phyloP scores from a whole-genome alignment of 345 rosid genomes.

The Salix dunnii region DNA sequence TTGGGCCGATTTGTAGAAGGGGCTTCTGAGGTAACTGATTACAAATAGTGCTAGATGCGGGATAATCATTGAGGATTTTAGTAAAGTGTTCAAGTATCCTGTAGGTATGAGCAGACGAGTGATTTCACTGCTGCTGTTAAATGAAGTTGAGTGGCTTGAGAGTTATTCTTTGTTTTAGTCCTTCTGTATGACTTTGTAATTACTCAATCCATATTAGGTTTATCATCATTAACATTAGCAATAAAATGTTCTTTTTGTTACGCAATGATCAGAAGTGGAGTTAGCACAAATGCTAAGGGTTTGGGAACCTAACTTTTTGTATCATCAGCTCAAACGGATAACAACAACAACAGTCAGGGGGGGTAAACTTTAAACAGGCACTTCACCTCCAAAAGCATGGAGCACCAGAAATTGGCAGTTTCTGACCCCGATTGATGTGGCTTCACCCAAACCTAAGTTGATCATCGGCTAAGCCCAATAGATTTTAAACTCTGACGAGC shows the following conservation, averaged over 20 bases:
- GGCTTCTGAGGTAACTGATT: conserved; percentile 60
- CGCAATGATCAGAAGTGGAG: neutral
- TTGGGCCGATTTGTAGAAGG: conserved; percentile 83
- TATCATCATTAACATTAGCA: neutral
- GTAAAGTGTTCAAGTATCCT: neutral
- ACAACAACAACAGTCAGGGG: neutral
- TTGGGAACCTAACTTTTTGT: neutral
- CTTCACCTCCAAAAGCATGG: neutral
- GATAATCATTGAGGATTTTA: neutral
- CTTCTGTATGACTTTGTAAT: neutral
- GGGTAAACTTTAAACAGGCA: neutral
- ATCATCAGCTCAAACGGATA: neutral
- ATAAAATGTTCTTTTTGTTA: neutral
- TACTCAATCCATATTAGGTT: neutral
- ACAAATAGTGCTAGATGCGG: conserved; percentile 29
- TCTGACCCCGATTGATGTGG: neutral
- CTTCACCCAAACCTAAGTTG: neutral
- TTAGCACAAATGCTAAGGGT: neutral
- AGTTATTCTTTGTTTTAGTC: conserved; percentile 1
- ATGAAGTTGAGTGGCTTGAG: conserved; percentile 5
- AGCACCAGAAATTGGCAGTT: neutral
- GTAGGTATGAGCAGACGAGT: neutral
- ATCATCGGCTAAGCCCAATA: neutral
- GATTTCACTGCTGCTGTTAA: neutral
- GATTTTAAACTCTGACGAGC: neutral